Base-by-base conservation (phyloP, 1,139 yeast species). In the Taphrina confusa region DNA sequence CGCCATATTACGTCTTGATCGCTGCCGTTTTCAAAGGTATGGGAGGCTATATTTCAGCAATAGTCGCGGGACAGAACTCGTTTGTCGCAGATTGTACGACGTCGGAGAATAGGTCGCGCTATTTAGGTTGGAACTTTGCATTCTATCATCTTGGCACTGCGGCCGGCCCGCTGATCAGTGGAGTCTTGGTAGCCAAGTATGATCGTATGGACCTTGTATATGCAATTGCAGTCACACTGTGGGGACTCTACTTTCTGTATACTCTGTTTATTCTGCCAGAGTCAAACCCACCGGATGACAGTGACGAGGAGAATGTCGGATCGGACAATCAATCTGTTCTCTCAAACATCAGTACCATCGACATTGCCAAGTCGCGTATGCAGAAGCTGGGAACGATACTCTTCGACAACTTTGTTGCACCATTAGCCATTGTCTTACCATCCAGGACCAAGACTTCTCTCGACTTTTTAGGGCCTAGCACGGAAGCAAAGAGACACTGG, bases 51-150 rank as follows among this genome's bases (percentile, higher is more conserved):
- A 40, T 60, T 9, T 60, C 62, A 16, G 59, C 62, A 16, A 40
- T 60, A 1, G 52, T 55, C 9, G 62, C 62, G 1, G 40, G 56
- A 12, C 62, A 60, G 36, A 60, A 60, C 39, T 55, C 60, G 2
- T 60, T 25, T 42, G 62, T 60, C 14, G 62, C 62, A 9, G 62
- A 60, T 16, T 60, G 62, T 28, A 46, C 62, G 44, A 39, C 50
- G 22, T 47, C 55, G 6, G 60, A 54, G 16, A 31, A 40, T 8
- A 52, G 62, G 4, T 51, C 60, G 22, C 40, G 62, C 16, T 60
- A 47, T 18, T 47, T 60, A 8, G 62, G 60, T 4, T 55, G 57
- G 51, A 60, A 60, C 28, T 60, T 60, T 47, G 62, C 62, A n/a
- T 30, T 52, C 23, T 60, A 60, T 37, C 62, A 60, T 16, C 33